Conservation (phyloP, 192 early-diverging fungal species). For the Coemansia aciculifera region DNA sequence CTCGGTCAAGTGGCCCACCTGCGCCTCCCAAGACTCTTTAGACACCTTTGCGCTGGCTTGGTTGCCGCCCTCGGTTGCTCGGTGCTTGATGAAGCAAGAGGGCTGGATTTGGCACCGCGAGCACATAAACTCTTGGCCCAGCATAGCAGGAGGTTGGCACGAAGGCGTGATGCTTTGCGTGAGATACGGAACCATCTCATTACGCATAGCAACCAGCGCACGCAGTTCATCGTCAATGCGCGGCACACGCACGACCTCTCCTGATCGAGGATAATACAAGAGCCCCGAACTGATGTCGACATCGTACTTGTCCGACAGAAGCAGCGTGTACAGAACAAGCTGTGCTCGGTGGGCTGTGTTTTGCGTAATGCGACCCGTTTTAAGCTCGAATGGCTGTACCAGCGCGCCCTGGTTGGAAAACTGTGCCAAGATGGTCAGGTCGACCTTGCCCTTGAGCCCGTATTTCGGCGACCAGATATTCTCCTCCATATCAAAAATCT, state of each 20-base stretch:
- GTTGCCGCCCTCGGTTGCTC: conserved; percentile 68
- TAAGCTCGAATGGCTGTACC: conserved; percentile 85
- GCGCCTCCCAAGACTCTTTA: conserved; percentile 61
- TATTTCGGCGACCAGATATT: conserved; percentile 88
- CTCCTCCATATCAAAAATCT: conserved; percentile 87
- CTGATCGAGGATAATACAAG: conserved; percentile 74
- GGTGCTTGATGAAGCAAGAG: conserved; percentile 74
- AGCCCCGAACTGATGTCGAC: conserved; percentile 66
- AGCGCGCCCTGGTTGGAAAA: conserved; percentile 31
- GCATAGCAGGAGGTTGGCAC: conserved; percentile 68
- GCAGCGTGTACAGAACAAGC: conserved; percentile 78
- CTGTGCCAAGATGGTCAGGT: conserved; percentile 61
- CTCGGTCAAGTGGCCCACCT: conserved; percentile 60
- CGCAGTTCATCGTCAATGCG: conserved; percentile 66
- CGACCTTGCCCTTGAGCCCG: conserved; percentile 92
- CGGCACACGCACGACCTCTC: conserved; percentile 67
- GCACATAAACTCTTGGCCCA: conserved; percentile 64
- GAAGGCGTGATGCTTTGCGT: conserved; percentile 8
- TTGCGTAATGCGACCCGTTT: conserved; percentile 70
- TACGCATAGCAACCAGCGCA: conserved; percentile 72
- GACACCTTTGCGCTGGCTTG: conserved; percentile 58
- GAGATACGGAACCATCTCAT: conserved; percentile 67
- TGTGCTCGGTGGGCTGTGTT: conserved; percentile 77
- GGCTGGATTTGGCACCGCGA: conserved; percentile 63
- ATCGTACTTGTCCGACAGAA: conserved; percentile 84